A percentile compares a stretch with the other conserved stretches of the same genome.
Conservation (phyloP, 2,329 filamentous ascomycete genomes). For the Xylaria sp. region DNA sequence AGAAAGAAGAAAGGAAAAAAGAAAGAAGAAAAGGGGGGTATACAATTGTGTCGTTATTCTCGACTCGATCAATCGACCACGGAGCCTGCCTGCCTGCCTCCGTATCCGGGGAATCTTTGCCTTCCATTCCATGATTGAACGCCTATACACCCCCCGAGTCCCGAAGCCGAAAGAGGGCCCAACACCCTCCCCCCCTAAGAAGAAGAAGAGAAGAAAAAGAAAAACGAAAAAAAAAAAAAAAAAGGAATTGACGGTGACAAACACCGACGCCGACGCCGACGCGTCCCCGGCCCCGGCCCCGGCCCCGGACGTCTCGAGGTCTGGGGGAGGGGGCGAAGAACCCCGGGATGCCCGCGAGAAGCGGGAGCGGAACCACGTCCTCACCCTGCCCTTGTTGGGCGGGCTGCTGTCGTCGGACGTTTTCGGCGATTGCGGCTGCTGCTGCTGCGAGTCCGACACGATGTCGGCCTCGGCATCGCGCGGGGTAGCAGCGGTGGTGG, state of each 20-base stretch:
- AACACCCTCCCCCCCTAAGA: too few relatives aligned
- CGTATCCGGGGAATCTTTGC: background rate
- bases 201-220: too few relatives aligned
- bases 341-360: conserved; percentile 53
- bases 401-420: conserved; percentile 39
- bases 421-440: conserved; percentile 26
- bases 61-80: conserved; percentile 8
- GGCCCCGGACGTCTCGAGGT: too few relatives aligned
- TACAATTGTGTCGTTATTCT: conserved; percentile 21
- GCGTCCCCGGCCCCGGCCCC: too few relatives aligned
- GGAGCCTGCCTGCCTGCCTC: too few relatives aligned
- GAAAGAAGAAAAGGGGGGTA: conserved; percentile 9
- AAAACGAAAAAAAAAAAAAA: background rate
- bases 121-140: conserved; percentile 5
- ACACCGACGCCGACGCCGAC: too few relatives aligned
- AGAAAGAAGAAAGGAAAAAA: background rate
- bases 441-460: too few relatives aligned
- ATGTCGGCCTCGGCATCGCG: conserved; percentile 15
- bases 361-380: conserved; percentile 59
- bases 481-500: too few relatives aligned
- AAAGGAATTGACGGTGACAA: too few relatives aligned
- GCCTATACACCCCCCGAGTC: too few relatives aligned
- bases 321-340: too few relatives aligned
- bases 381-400: conserved; percentile 43
- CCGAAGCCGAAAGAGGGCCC: too few relatives aligned